phyloP scores from a whole-genome alignment of 129 eudicot genomes.

The Dittrichia graveolens region DNA sequence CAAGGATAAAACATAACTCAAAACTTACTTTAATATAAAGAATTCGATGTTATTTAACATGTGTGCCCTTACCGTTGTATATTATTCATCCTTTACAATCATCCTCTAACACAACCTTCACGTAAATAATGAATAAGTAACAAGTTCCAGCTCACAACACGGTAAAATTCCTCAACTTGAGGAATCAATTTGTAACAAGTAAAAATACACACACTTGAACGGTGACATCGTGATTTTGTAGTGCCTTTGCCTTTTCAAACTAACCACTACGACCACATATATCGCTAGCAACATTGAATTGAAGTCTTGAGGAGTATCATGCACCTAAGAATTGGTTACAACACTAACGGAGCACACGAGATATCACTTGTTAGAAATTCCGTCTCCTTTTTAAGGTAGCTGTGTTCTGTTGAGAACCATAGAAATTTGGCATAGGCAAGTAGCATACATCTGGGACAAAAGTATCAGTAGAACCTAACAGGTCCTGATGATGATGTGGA shows the following conservation, averaged over 20 bases:
- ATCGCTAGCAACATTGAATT: background rate
- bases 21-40: background rate
- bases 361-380: constrained; percentile 28
- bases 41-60: background rate
- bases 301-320: background rate
- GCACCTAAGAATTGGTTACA: constrained; percentile 29
- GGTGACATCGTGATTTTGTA: background rate
- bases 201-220: constrained; percentile 11
- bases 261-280: constrained; percentile 18
- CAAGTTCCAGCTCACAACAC: constrained; percentile 21
- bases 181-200: background rate
- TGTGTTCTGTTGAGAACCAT: constrained; percentile 29
- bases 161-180: constrained; percentile 10
- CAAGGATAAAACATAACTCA: background rate
- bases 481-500: constrained; percentile 36
- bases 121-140: background rate
- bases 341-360: constrained; percentile 15
- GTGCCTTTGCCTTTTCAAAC: background rate
- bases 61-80: background rate
- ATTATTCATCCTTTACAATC: constrained; percentile 36
- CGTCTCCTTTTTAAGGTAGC: constrained; percentile 45
- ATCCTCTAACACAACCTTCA: background rate
- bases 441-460: constrained; percentile 75
- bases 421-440: constrained; percentile 31
- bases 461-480: constrained; percentile 36